These are phyloP conservation scores for Musa acuminata DNA, from an alignment of 176 grass and related monocot species.

Conservation along the genomic window DNA sequence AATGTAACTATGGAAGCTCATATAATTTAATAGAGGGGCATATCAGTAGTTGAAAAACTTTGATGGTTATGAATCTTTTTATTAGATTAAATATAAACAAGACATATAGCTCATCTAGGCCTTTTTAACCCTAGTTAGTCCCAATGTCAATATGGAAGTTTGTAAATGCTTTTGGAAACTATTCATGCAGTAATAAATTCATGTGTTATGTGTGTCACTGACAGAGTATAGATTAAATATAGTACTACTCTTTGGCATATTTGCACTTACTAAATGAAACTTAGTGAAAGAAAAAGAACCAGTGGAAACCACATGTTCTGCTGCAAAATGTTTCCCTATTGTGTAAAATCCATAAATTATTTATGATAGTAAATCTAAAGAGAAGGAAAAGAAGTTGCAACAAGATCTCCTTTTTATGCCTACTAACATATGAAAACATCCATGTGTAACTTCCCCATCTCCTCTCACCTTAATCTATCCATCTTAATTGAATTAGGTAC, in stretches of 20 bases:
- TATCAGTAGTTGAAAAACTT: not conserved
- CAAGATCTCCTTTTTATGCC: not conserved
- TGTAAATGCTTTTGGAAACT: not conserved
- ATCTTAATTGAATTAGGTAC: not conserved
- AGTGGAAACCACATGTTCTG: not conserved
- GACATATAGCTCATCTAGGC: not conserved
- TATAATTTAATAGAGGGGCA: not conserved
- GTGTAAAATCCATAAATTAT: not conserved
- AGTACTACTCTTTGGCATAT: not conserved
- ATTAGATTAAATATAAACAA: not conserved
- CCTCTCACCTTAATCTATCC: not conserved
- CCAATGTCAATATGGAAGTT: not conserved
- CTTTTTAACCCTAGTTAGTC: not conserved
- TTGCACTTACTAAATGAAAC: not conserved
- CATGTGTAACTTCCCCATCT: not conserved
- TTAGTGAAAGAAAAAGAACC: too few species aligned
- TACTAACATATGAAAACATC: not conserved
- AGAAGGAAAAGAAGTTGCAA: not conserved
- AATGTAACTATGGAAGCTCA: not conserved
- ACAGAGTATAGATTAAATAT: not conserved
- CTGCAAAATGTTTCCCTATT: not conserved
- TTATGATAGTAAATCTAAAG: not conserved
- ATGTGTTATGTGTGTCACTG: not conserved
- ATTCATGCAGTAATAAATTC: not conserved
- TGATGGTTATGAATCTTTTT: not conserved